Base-by-base conservation (phyloP, 2,329 filamentous ascomycete genomes). In the Colletotrichum sp. region DNA sequence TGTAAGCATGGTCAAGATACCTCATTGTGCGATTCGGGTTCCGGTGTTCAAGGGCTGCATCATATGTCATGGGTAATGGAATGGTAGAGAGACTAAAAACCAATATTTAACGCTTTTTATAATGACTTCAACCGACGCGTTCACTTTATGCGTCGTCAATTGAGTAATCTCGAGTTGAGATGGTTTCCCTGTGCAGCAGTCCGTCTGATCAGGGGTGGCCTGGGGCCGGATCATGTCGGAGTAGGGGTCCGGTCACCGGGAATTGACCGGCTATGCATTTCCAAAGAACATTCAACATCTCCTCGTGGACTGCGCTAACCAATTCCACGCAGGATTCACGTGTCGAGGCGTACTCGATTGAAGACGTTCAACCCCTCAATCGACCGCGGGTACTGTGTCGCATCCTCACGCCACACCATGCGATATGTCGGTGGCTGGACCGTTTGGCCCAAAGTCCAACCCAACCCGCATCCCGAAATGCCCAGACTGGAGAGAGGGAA, bases 1-100 rank as follows among this genome's bases (percentile, higher is more conserved):
- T 44, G 65, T 28, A 26, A 70, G 57, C 68, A 63, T 70, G 55
- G 68, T 63, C 57, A 70, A 70, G 68, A 70, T 70, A 70, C 68
- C 68, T 70, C 36, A 55, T 30, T 60, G 68, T 52, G 68, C 55
- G 59, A 71, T 64, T 71, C 21, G 55, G 21, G 39, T 26, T 64
- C 9, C 44, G 59, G 60, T 71, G 68, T 55, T 71, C 16, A 36
- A 28, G 18, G 39, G 60, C 18, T 55, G 59, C 60, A 34, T 55
- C 44, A 36, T 26, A 55, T 71, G 21, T 39, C 34, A 70, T 63
- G 57, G 57, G 26, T 63, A 70, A 63, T 63, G 57, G 68, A 70
- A 32, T 21, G 68, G 57, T 70, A 70, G 68, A 63, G 57, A 70
- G 34, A 55, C 39, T 12, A 52, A 63, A 70, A 63, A 52, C 44